Evolutionary conservation across 345 rosid species (phyloP).

Genomic region (Murraya koenigii): DNA sequence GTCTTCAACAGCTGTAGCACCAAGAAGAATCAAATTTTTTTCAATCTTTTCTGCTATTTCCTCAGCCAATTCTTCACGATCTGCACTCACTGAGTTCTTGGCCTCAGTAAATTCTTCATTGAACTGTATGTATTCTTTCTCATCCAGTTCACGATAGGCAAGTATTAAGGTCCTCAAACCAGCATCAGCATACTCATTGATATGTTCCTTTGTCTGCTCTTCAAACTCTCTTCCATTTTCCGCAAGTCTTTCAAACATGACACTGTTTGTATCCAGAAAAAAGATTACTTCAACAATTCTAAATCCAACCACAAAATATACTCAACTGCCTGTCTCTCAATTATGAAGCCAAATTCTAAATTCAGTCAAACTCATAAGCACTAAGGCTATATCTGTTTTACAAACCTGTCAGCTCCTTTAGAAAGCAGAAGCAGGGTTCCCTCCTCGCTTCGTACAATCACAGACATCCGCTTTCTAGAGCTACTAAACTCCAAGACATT

Average conservation of each 20-base stretch:
- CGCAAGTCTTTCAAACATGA: slow-evolving; percentile 88
- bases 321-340: not conserved
- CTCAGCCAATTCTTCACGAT: slow-evolving; percentile 70
- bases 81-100: slow-evolving; percentile 54
- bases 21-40: slow-evolving; percentile 74
- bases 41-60: slow-evolving; percentile 70
- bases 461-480: slow-evolving; percentile 88
- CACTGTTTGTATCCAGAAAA: slow-evolving; percentile 38
- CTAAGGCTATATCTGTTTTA: slow-evolving; percentile 8
- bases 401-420: slow-evolving; percentile 99
- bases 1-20: slow-evolving; percentile 97
- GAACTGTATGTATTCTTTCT: slow-evolving; percentile 68
- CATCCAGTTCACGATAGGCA: slow-evolving; percentile 80
- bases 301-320: not conserved
- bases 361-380: not conserved
- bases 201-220: slow-evolving; percentile 64
- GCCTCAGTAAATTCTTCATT: slow-evolving; percentile 64
- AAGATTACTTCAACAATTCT: slow-evolving; percentile 9
- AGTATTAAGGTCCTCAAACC: slow-evolving; percentile 94
- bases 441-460: slow-evolving; percentile 63
- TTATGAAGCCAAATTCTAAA: slow-evolving; percentile 11
- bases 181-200: slow-evolving; percentile 84
- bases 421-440: slow-evolving; percentile 76
- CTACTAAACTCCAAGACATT: slow-evolving; percentile 79
- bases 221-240: slow-evolving; percentile 51